Conservation (phyloP, 495 filamentous ascomycete genomes). For the Neurospora sp. region DNA sequence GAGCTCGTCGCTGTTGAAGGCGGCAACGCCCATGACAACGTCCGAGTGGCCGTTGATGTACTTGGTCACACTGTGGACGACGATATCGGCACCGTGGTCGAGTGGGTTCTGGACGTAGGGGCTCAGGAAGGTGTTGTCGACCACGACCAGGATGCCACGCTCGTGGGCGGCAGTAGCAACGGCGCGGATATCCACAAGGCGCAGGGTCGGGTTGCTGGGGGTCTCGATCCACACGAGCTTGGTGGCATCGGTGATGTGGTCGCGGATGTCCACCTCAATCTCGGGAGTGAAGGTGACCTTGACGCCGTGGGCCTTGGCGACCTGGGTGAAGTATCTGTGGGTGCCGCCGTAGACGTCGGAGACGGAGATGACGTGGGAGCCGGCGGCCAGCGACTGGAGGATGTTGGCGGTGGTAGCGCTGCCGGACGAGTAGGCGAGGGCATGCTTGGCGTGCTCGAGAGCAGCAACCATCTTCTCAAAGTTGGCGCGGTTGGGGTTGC, state of each 20-base stretch:
- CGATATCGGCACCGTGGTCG: slow-evolving; percentile 90
- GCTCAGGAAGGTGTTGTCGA: slow-evolving; percentile 96
- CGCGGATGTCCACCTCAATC: slow-evolving; percentile 76
- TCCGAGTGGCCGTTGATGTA: slow-evolving; percentile 98
- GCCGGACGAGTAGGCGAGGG: slow-evolving; percentile 89
- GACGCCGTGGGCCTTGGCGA: slow-evolving; percentile 88
- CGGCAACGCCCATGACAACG: slow-evolving; percentile 94
- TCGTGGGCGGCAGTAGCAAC: slow-evolving; percentile 75
- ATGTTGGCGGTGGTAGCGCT: slow-evolving; percentile 89
- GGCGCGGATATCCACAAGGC: slow-evolving; percentile 80
- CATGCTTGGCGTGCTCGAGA: slow-evolving; percentile 84
- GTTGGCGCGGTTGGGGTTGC: slow-evolving; percentile 89
- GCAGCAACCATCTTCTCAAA: slow-evolving; percentile 88
- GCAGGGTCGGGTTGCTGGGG: slow-evolving; percentile 86
- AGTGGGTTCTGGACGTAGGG: slow-evolving; percentile 96
- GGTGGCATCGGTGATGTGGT: slow-evolving; percentile 78
- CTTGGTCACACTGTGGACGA: slow-evolving; percentile 99
- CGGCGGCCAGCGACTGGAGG: slow-evolving; percentile 82
- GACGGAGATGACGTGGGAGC: slow-evolving; percentile 90
- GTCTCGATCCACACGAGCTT: slow-evolving; percentile 97
- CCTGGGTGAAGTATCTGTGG: slow-evolving; percentile 97
- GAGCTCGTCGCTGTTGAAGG: slow-evolving; percentile 81
- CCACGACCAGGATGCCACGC: slow-evolving; percentile 85
- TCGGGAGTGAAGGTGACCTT: slow-evolving; percentile 85
- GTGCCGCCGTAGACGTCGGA: slow-evolving; percentile 97